Evolutionary conservation across 1,284 basidiomycete genomes (phyloP).

Genomic region (Dichomitus squalens): DNA sequence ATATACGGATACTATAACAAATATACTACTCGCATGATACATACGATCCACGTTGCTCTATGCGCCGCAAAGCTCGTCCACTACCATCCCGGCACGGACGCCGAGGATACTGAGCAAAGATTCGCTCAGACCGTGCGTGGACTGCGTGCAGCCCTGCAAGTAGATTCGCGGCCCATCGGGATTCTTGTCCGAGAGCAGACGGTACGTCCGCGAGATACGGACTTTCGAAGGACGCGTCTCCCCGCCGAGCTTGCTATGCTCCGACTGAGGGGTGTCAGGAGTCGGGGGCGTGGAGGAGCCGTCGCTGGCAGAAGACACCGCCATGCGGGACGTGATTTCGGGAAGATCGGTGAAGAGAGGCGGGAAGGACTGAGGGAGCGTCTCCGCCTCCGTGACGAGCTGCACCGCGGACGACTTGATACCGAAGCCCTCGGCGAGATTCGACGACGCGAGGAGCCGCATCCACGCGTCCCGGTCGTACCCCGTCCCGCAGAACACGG

Average conservation of each 20-base stretch:
- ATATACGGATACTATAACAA: too few relatives aligned
- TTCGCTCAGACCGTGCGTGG: constrained; percentile 61
- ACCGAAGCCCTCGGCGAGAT: constrained; percentile 46
- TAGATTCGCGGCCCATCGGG: constrained; percentile 48
- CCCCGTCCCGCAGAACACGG: constrained; percentile 59
- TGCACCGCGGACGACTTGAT: constrained; percentile 33
- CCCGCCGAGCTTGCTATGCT: constrained; percentile 14
- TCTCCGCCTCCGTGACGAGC: constrained; percentile 23
- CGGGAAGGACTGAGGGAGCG: constrained; percentile 22
- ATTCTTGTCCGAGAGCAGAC: constrained; percentile 38
- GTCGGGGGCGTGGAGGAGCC: constrained; percentile 23
- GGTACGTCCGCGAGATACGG: constrained; percentile 49
- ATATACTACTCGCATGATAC: not conserved
- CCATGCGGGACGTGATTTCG: constrained; percentile 9
- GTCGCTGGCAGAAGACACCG: constrained; percentile 16
- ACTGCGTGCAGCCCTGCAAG: constrained; percentile 58
- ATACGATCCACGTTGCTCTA: not conserved
- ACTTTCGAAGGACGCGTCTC: constrained; percentile 36
- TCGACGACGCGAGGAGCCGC: constrained; percentile 46
- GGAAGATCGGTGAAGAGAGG: constrained; percentile 18
- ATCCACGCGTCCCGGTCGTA: constrained; percentile 57
- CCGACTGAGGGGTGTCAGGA: constrained; percentile 22
- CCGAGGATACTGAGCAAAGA: constrained; percentile 56
- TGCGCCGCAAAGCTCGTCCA: constrained; percentile 39
- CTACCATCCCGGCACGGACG: constrained; percentile 51